Evolutionary conservation across 345 rosid species (phyloP).

Genomic region (Eucalyptus lansdowneana): DNA sequence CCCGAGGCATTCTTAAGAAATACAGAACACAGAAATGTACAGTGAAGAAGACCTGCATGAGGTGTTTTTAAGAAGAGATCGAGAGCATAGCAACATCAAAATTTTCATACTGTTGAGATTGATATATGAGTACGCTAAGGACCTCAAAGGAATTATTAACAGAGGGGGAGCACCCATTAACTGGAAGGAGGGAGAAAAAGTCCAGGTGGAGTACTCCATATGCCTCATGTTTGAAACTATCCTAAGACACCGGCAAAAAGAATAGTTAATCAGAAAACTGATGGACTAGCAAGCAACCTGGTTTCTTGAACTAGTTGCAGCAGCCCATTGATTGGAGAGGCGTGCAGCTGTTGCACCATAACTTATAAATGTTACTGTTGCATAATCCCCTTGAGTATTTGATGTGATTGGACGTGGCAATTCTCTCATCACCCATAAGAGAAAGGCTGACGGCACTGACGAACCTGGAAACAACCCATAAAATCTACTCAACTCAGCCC

Average conservation of each 20-base stretch:
- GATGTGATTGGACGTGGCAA: constrained; percentile 4
- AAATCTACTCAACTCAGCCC: neutral
- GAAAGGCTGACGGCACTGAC: constrained; percentile 10
- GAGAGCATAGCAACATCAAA: neutral
- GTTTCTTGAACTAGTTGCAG: neutral
- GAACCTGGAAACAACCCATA: constrained; percentile 1
- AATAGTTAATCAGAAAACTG: neutral
- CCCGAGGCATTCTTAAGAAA: neutral
- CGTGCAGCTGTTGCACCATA: neutral
- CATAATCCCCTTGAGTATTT: neutral
- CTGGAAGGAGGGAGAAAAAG: neutral
- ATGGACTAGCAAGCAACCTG: constrained; percentile 3
- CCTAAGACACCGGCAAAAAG: neutral
- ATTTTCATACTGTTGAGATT: neutral
- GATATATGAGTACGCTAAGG: neutral
- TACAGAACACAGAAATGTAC: neutral
- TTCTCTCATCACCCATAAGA: constrained; percentile 18
- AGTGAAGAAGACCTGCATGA: neutral
- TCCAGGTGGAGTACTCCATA: neutral
- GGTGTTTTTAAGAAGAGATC: neutral
- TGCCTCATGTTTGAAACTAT: neutral
- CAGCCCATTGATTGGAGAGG: neutral
- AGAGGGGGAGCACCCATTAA: neutral
- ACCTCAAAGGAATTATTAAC: neutral
- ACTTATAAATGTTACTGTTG: constrained; percentile 2